Evolutionary conservation across 768 basidiomycete species (phyloP), one percentile per base, ranked within the genome.

Genomic region (Mycena rosella): DNA sequence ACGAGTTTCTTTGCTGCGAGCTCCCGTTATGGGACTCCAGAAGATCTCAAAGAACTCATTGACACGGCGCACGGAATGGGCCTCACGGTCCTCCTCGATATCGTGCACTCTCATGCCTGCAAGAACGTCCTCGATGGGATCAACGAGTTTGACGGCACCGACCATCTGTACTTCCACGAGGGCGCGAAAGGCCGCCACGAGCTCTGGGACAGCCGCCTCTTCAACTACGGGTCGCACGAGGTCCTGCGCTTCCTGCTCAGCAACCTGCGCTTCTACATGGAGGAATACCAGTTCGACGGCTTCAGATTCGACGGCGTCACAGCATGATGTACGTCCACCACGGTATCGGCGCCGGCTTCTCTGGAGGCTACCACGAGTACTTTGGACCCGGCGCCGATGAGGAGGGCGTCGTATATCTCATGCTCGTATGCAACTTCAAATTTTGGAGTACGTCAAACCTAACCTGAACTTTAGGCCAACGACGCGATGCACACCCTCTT

Each of bases 291-390:
- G 72, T 98, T 99, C 77, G 98, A 99, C 74, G 98, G 98, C 14
- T 99, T 98, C 88, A 85, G 98, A 47, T 99, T 99, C 76, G 98
- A 99, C 72, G 98, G 98, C 29, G 98, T 99, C 53, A 99, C 98
- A 96, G 95, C 76, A 99, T 99, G 97, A 96, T 99, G 95, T 99
- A 98, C 81, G 82, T 88, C 57, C 98, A 99, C 76, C 98, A 99
- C 79, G 98, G 98, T 13, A 99, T 99, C 73, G 97, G 97, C 18
- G 88, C 96, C 10, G 98, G 97, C 20, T 99, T 99, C 82, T 97
- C 96, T 45, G 96, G 97, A 29, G 96, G 95, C 15, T 99, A 99
- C 80, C 94, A 98, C 75, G 98, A 99, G 79, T 99, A 99, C 81
- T 99, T 98, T 78, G 97, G 96, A 17, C 83, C 88, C 36, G 82